These are phyloP conservation scores for Leccinum disarticulatum DNA, from an alignment of 768 basidiomycete species.

Conservation along the genomic window DNA sequence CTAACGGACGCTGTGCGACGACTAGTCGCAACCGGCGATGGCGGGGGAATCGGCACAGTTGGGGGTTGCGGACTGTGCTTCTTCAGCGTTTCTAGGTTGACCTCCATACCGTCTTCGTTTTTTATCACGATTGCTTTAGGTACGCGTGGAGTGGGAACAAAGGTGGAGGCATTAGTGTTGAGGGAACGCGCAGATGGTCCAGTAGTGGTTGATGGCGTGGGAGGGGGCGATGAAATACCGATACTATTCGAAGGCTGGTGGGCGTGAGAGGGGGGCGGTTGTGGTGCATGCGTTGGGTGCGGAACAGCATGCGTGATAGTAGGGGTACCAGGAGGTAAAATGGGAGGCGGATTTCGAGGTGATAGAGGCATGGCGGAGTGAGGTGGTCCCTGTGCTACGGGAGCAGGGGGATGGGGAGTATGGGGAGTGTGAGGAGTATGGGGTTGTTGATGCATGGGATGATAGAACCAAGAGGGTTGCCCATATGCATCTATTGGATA, in stretches of 20 bases:
- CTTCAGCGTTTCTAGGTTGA: slow-evolving; percentile 56
- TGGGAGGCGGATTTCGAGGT: slow-evolving; percentile 57
- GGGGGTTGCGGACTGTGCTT: slow-evolving; percentile 45
- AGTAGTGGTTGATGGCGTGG: slow-evolving; percentile 59
- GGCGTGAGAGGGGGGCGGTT: slow-evolving; percentile 44
- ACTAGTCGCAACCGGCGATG: slow-evolving; percentile 30
- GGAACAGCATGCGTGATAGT: slow-evolving; percentile 61
- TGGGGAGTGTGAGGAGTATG: slow-evolving; percentile 54
- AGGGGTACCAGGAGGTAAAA: slow-evolving; percentile 67
- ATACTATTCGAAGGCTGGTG: slow-evolving; percentile 48
- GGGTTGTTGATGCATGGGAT: slow-evolving; percentile 35
- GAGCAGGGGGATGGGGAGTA: slow-evolving; percentile 39
- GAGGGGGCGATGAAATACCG: slow-evolving; percentile 56
- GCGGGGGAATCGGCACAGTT: slow-evolving; percentile 39
- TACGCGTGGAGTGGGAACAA: slow-evolving; percentile 53
- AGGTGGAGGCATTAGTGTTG: slow-evolving; percentile 63
- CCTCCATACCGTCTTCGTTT: slow-evolving; percentile 61
- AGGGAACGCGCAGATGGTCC: slow-evolving; percentile 44
- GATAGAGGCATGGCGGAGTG: slow-evolving; percentile 63
- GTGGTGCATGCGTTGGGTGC: slow-evolving; percentile 42
- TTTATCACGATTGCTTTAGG: slow-evolving; percentile 56
- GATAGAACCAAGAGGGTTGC: slow-evolving; percentile 43
- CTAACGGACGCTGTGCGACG: slow-evolving; percentile 44
- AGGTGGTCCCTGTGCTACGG: slow-evolving; percentile 41
- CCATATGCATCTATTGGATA: slow-evolving; percentile 52